Conservation (phyloP, 1,139 yeast species). For the Kluyveromyces marxianus region DNA sequence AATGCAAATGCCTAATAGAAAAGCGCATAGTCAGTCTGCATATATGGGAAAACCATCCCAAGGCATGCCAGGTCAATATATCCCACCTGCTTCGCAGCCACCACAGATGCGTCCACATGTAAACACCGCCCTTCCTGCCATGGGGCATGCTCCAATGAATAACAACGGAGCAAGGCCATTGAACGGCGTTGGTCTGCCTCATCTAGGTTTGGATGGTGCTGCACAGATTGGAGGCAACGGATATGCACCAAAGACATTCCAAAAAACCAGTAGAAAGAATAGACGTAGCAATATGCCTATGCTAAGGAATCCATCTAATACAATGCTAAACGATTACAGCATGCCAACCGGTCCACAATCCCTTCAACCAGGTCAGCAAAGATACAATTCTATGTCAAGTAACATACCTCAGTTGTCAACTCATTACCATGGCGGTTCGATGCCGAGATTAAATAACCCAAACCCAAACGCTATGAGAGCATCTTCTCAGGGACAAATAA, state of each 20-base stretch:
- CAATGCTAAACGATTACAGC: conserved; percentile 16
- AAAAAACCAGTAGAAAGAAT: conserved; percentile 31
- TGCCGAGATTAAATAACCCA: conserved; percentile 7
- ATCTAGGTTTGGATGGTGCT: neutral
- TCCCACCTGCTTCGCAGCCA: neutral
- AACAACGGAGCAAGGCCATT: conserved; percentile 1
- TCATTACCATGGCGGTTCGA: conserved; percentile 2
- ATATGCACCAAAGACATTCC: conserved; percentile 22
- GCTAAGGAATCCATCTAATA: conserved; percentile 28
- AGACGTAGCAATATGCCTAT: conserved; percentile 29
- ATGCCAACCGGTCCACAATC: conserved; percentile 10
- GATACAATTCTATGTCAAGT: conserved; percentile 7
- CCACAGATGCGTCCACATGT: neutral
- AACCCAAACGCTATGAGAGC: conserved; percentile 8
- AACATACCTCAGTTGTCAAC: neutral
- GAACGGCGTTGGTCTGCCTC: conserved; percentile 1
- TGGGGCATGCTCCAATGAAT: neutral
- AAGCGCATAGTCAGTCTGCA: conserved; percentile 14
- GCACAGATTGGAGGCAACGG: conserved; percentile 12
- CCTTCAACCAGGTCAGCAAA: conserved; percentile 4
- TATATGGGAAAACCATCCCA: conserved; percentile 4
- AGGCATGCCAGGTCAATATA: conserved; percentile 1
- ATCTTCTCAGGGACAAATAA: conserved; percentile 2
- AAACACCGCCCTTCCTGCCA: neutral
- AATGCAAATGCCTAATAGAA: conserved; percentile 12